A percentile compares a stretch with the other conserved stretches of the same genome.
Evolutionary conservation across 2,329 filamentous ascomycete species (phyloP).

Genomic region (Botrytis porri): DNA sequence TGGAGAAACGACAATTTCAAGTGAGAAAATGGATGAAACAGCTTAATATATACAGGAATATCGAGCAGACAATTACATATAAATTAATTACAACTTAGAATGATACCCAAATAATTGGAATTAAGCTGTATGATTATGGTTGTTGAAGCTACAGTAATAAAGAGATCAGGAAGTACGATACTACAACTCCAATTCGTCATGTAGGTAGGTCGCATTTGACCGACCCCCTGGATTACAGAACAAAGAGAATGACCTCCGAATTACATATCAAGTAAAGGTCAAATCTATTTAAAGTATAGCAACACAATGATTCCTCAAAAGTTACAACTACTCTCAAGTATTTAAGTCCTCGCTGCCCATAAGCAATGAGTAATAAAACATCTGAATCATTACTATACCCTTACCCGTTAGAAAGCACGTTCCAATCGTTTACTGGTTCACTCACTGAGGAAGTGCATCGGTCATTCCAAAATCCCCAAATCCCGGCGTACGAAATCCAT

Average conservation of each 20-base stretch:
- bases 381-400: background rate
- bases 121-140: background rate
- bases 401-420: constrained; percentile 8
- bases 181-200: background rate
- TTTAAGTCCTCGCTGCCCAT: background rate
- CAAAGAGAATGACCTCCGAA: background rate
- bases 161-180: background rate
- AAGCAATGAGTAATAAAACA: background rate
- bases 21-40: constrained; percentile 9
- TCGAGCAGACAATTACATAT: background rate
- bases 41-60: background rate
- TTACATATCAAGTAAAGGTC: background rate
- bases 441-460: background rate
- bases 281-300: constrained; percentile 15
- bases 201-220: background rate
- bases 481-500: constrained; percentile 7
- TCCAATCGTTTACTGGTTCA: constrained; percentile 16
- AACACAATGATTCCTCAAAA: constrained; percentile 2
- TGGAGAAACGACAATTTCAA: constrained; percentile 16
- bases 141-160: background rate
- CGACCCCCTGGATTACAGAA: constrained; percentile 7
- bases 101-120: constrained; percentile 17
- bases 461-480: background rate
- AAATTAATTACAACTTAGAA: constrained; percentile 12
- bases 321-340: background rate